These are phyloP conservation scores for Cutaneotrichosporon cavernicola DNA, from an alignment of 1,284 basidiomycete species.

Conservation along the genomic window DNA sequence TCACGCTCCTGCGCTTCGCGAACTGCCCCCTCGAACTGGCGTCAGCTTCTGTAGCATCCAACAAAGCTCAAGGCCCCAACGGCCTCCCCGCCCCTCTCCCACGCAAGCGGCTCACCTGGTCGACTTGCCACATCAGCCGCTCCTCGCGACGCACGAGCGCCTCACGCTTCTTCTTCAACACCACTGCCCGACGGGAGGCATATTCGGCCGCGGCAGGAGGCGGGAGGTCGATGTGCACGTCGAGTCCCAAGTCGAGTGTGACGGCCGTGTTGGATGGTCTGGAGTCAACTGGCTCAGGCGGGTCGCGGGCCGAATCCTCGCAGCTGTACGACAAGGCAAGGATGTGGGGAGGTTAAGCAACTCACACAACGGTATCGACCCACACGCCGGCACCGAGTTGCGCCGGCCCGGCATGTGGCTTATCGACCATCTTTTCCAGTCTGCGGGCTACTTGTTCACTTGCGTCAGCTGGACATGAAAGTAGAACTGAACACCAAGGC, in stretches of 20 bases:
- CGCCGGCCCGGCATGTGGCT: slow-evolving; percentile 25
- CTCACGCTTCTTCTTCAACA: slow-evolving; percentile 31
- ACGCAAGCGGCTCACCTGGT: slow-evolving; percentile 22
- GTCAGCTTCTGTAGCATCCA: background rate
- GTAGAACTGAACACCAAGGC: no score
- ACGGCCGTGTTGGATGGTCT: slow-evolving; percentile 31
- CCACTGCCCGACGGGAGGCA: slow-evolving; percentile 23
- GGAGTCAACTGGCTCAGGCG: background rate
- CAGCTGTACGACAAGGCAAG: no score
- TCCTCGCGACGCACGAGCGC: slow-evolving; percentile 28
- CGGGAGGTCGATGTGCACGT: slow-evolving; percentile 38
- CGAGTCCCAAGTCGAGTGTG: slow-evolving; percentile 41
- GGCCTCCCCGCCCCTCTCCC: background rate
- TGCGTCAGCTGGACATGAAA: no score
- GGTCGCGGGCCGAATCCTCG: background rate
- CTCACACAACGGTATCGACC: slow-evolving; percentile 38
- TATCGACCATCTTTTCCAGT: slow-evolving; percentile 14
- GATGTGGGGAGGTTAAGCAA: background rate
- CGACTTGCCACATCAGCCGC: slow-evolving; percentile 39
- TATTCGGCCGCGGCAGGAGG: slow-evolving; percentile 28
- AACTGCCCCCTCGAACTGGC: slow-evolving; percentile 13
- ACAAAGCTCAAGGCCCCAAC: background rate
- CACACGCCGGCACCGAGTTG: slow-evolving; percentile 42
- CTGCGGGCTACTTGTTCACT: slow-evolving; percentile 28
- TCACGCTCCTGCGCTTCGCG: slow-evolving; percentile 6